These are phyloP conservation scores for Purpureocillium takamizusanense DNA, from an alignment of 2,329 filamentous ascomycete genomes.

Conservation along the genomic window DNA sequence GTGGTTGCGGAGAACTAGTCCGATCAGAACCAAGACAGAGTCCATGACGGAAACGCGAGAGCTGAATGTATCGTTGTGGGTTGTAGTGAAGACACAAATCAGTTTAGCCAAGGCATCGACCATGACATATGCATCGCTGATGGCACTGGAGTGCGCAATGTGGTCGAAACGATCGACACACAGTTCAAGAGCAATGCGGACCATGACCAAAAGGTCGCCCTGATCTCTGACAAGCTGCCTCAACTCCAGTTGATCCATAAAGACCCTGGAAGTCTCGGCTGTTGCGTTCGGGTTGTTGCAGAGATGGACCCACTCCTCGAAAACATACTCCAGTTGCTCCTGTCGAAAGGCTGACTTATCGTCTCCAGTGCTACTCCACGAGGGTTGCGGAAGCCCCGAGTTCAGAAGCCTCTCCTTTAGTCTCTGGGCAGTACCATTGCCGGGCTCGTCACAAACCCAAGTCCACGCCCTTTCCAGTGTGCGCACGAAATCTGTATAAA, in stretches of 20 bases:
- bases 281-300: slow-evolving; percentile 68
- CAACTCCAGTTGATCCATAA: slow-evolving; percentile 76
- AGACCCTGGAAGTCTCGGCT: slow-evolving; percentile 62
- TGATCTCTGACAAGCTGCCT: slow-evolving; percentile 62
- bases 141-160: slow-evolving; percentile 50
- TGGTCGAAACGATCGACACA: slow-evolving; percentile 73
- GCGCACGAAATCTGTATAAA: slow-evolving; percentile 78
- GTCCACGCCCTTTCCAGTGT: slow-evolving; percentile 73
- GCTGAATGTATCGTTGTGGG: slow-evolving; percentile 55
- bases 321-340: slow-evolving; percentile 88
- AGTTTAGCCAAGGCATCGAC: slow-evolving; percentile 79
- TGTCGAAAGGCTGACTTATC: slow-evolving; percentile 45
- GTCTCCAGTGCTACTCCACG: slow-evolving; percentile 42
- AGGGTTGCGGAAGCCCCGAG: slow-evolving; percentile 28
- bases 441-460: slow-evolving; percentile 70
- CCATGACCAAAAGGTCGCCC: slow-evolving; percentile 71
- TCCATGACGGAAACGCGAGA: slow-evolving; percentile 66
- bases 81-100: slow-evolving; percentile 64
- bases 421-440: slow-evolving; percentile 54
- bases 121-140: slow-evolving; percentile 47
- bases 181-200: slow-evolving; percentile 71
- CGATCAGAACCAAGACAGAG: slow-evolving; percentile 66
- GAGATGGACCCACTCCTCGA: slow-evolving; percentile 88
- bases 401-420: slow-evolving; percentile 55
- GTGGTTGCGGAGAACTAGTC: slow-evolving; percentile 78